Base-by-base conservation (phyloP, 1,284 basidiomycete species). In the Sutorius eximius region DNA sequence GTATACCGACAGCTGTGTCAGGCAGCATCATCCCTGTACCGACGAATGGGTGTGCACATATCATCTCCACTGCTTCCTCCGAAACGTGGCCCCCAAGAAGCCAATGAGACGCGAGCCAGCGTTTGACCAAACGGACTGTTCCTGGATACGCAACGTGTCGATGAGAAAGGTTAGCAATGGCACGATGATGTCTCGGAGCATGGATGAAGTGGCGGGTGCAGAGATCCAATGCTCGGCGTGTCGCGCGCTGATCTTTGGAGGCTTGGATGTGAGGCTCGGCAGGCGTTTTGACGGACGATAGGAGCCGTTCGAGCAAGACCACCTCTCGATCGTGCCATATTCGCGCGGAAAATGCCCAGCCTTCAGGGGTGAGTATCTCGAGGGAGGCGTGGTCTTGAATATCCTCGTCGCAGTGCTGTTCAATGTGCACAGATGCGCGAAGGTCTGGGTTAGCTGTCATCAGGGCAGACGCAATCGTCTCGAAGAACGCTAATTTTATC, bases 71-170 rank as follows among this genome's bases (percentile, higher is more conserved):
- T 0, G 85, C 84, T 69, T 98, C 93, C 52, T 86, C 81, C 6
- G 81, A 78, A 41, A 95, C 74, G 61, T 93, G 87, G 0, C 73
- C 71, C 2, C 80, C 75, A 16, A 92, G 77, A 22, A 98, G 81
- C 89, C 96, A 92, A 71, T 99, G 97, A 2, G 88, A 78, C 0
- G 89, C 83, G 45, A 98, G 75, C 97, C 97, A 99, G 48, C 97
- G 83, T 74, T 98, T 96, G 40, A 92, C 82, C 22, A 99, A 79
- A 29, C 97, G 81, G 20, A 91, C 88, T 0, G 95, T 95, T 7
- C 88, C 86, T 2, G 92, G 79, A 68, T 88, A 97, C 7, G 93
- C 89, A 0, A 86, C 75, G 67, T 86, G 90, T 45, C 85, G 84
- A 68, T 97, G 93, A 49, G 85, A 86, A 36, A 99, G 76, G 2